A percentile compares a stretch with the other conserved stretches of the same genome.
Evolutionary conservation across 2,329 filamentous ascomycete species (phyloP).

Genomic region (Aureobasidium pullulans): DNA sequence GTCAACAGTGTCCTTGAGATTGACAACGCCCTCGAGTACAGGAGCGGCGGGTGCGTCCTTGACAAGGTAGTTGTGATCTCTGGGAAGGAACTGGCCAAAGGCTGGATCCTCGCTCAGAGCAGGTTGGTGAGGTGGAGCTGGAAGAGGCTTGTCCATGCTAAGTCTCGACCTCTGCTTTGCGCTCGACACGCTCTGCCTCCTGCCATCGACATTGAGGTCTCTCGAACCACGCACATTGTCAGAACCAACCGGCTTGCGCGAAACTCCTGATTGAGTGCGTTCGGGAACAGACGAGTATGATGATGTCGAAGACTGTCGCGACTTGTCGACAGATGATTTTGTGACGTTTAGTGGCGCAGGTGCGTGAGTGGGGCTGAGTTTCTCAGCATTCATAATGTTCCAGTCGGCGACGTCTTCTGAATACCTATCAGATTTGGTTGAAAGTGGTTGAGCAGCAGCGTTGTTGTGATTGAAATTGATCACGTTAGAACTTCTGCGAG

Average conservation of each 20-base stretch:
- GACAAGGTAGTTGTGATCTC: conserved; percentile 11
- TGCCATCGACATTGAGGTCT: background rate
- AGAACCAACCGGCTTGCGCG: background rate
- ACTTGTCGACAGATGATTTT: background rate
- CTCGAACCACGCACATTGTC: background rate
- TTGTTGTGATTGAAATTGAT: conserved; percentile 4
- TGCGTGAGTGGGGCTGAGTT: conserved; percentile 5
- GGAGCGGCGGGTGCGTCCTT: conserved; percentile 15
- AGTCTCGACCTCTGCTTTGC: background rate
- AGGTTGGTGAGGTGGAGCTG: conserved; percentile 15
- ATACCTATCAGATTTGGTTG: conserved; percentile 28
- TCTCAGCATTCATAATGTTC: conserved; percentile 36
- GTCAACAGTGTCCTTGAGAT: conserved; percentile 33
- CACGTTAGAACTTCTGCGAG: conserved; percentile 13
- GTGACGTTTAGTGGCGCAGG: conserved; percentile 16
- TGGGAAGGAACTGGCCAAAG: background rate
- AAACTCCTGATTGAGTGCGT: background rate
- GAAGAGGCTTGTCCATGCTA: conserved; percentile 23
- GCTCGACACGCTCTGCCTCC: background rate
- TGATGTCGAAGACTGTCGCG: background rate
- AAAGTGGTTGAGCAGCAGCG: conserved; percentile 1
- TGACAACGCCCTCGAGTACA: conserved; percentile 24
- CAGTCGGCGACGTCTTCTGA: conserved; percentile 59
- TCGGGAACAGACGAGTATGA: background rate
- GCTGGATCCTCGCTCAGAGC: conserved; percentile 1